phyloP scores from a whole-genome alignment of 495 filamentous ascomycete species.

The Lophiostoma macrostomum region DNA sequence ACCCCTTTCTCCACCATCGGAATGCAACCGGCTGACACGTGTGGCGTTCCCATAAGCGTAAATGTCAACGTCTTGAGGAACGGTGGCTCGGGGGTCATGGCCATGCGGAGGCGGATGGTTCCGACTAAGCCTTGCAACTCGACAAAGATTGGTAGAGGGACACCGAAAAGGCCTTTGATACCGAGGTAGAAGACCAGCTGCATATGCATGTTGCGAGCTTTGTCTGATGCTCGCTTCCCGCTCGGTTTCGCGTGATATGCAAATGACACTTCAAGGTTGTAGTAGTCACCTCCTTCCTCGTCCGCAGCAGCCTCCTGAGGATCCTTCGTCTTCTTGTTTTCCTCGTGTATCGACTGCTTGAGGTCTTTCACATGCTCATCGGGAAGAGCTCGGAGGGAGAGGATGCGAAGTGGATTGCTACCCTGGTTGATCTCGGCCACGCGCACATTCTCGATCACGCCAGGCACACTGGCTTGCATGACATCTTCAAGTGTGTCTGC shows the following conservation, averaged over 20 bases:
- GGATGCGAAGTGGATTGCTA: conserved; percentile 79
- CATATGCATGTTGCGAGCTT: conserved; percentile 92
- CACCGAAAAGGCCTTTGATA: conserved; percentile 78
- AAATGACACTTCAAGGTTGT: conserved; percentile 90
- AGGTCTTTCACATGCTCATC: conserved; percentile 75
- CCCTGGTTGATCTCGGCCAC: conserved; percentile 97
- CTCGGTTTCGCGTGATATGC: conserved; percentile 86
- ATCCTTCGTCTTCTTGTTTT: conserved; percentile 77
- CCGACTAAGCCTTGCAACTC: conserved; percentile 83
- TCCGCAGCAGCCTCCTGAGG: conserved; percentile 83
- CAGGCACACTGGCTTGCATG: conserved; percentile 91
- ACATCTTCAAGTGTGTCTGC: conserved; percentile 81
- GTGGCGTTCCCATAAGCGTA: conserved; percentile 87
- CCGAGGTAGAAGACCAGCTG: conserved; percentile 91
- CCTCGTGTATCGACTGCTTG: conserved; percentile 71
- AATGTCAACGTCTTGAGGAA: conserved; percentile 91
- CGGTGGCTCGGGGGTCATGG: conserved; percentile 82
- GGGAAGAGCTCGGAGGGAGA: conserved; percentile 85
- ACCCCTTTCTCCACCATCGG: conserved; percentile 85
- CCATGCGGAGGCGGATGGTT: conserved; percentile 75
- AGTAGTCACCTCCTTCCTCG: conserved; percentile 88
- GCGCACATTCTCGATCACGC: conserved; percentile 86
- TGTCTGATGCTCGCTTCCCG: conserved; percentile 64
- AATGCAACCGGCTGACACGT: conserved; percentile 85
- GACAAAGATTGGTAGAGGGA: conserved; percentile 84